Evolutionary conservation across 331 rosid genomes (phyloP).

Genomic region (Arachis monticola): DNA sequence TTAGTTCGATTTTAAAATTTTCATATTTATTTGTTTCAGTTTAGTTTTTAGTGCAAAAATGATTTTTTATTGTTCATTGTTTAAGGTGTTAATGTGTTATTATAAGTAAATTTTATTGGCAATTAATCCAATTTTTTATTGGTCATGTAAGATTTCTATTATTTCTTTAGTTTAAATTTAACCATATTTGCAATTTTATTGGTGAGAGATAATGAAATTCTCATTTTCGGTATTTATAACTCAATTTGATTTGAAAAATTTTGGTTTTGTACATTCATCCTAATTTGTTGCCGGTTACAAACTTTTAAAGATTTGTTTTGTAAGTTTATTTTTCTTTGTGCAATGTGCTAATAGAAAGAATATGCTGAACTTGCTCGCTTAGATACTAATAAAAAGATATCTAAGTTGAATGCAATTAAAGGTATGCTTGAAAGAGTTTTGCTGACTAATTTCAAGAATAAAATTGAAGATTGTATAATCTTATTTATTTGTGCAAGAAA

Average conservation of each 20-base stretch:
- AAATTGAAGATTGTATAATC: conserved; percentile 28
- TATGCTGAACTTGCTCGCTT: conserved; percentile 60
- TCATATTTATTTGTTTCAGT: not conserved
- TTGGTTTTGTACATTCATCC: no score
- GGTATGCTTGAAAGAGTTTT: conserved; percentile 34
- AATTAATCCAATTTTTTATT: not conserved
- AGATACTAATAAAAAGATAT: conserved; percentile 53
- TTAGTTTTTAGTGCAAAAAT: no score
- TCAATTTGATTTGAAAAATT: no score
- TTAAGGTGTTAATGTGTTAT: not conserved
- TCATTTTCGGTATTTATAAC: no score
- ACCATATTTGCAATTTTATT: no score
- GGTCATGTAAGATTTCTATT: no score
- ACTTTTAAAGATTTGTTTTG: not conserved
- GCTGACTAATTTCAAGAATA: not conserved
- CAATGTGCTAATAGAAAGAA: conserved; percentile 62
- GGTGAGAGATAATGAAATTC: not conserved
- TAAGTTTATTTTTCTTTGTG: not conserved
- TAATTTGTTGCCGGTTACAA: no score
- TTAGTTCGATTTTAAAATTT: not conserved
- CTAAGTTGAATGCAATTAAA: conserved; percentile 42
- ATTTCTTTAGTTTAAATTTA: no score
- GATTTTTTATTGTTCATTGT: not conserved
- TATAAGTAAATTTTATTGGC: not conserved
- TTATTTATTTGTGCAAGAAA: conserved; percentile 46